Conservation (phyloP, 805 yeast species). For the Vanderwaltozyma tropicalis region DNA sequence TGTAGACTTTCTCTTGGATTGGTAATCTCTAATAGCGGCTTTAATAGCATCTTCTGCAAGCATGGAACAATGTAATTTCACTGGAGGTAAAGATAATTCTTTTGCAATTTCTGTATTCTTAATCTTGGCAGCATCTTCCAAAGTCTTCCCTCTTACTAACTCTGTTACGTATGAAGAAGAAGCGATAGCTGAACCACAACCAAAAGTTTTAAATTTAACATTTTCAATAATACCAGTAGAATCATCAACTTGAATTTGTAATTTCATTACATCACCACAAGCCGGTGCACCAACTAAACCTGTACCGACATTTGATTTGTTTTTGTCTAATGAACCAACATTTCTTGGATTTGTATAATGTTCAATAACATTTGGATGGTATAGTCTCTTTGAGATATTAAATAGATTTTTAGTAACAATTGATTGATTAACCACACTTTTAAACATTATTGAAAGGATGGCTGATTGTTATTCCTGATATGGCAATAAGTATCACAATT, state of each 20-base stretch:
- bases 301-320: constrained; percentile 71
- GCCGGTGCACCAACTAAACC: constrained; percentile 99
- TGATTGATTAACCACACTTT: no score
- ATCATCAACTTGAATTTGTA: constrained; percentile 87
- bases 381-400: constrained; percentile 30
- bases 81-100: constrained; percentile 91
- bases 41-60: constrained; percentile 97
- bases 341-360: constrained; percentile 94
- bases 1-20: constrained; percentile 50
- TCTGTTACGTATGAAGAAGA: constrained; percentile 91
- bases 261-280: constrained; percentile 97
- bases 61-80: constrained; percentile 97
- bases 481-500: neutral
- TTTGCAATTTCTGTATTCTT: constrained; percentile 91
- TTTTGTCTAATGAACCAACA: constrained; percentile 85
- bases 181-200: constrained; percentile 98
- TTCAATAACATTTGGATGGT: constrained; percentile 88
- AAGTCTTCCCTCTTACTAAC: constrained; percentile 83
- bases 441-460: neutral
- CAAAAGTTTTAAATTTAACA: constrained; percentile 95
- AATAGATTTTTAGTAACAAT: constrained; percentile 1
- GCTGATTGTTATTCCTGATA: neutral
- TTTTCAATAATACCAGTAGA: constrained; percentile 82
- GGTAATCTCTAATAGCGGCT: constrained; percentile 91
- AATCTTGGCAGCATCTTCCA: constrained; percentile 86